These are phyloP conservation scores for Solanum clarkiae DNA, from an alignment of 257 asterid genomes.

Conservation along the genomic window DNA sequence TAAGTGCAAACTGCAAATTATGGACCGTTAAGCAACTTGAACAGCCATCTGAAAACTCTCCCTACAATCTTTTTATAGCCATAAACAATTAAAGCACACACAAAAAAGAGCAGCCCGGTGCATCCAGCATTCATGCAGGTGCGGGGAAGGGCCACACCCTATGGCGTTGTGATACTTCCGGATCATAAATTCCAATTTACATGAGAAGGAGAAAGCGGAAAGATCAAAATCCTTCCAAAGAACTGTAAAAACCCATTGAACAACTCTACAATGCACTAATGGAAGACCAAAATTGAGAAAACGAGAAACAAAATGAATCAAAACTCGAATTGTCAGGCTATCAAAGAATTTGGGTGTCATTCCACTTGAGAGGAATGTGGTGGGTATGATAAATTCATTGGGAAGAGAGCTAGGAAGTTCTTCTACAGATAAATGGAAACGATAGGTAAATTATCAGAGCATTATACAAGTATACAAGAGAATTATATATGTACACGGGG, in stretches of 20 bases:
- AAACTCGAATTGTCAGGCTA: no score
- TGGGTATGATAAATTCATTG: background rate
- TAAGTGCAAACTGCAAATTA: background rate
- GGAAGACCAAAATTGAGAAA: no score
- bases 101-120: background rate
- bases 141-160: background rate
- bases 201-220: background rate
- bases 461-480: background rate
- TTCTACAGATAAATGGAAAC: background rate
- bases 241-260: no score
- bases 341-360: no score
- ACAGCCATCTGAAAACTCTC: background rate
- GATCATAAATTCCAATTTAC: background rate
- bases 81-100: background rate
- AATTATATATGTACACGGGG: background rate
- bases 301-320: no score
- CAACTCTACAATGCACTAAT: no score
- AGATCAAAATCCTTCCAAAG: background rate
- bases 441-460: background rate
- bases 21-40: background rate
- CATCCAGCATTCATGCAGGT: background rate
- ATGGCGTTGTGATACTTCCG: background rate
- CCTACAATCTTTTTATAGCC: background rate
- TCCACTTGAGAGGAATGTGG: no score
- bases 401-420: background rate